Base-by-base conservation (phyloP, 2,329 filamentous ascomycete genomes). In the Septoria linicola region DNA sequence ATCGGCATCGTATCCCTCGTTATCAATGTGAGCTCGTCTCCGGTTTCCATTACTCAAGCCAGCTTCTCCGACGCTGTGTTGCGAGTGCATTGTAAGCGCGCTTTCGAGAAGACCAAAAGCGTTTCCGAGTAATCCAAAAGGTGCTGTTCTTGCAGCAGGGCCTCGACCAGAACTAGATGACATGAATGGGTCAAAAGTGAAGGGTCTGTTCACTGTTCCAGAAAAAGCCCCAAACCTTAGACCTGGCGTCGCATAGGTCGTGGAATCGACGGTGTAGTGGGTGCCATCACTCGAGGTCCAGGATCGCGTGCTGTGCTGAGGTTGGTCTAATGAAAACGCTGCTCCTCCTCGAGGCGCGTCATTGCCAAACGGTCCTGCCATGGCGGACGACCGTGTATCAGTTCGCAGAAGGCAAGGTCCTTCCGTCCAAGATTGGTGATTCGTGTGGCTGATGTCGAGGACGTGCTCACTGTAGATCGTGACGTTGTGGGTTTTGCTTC, bases 231-330 rank as follows among this genome's bases (percentile, higher is more conserved):
- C 53, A 52, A 66, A 64, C n/a, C 59, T 62, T 10, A 63, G 21
- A 21, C 58, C 60, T 17, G 63, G 61, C 37, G 52, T 53, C n/a
- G 59, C 36, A 41, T 59, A 65, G 25, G 52, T 55, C 5, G 61
- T 57, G 11, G 63, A 61, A 35, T 65, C 53, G 43, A 65, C 53
- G n/a, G 59, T 65, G 45, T 63, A 62, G 27, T 58, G 52, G 20
- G 61, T 50, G 34, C 63, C 63, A 39, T 62, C 54, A 39, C 10
- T 27, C n/a, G 57, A 47, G n/a, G 57, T 63, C 63, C 63, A 65
- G 19, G 63, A 63, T 44, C 58, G 57, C 11, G 51, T 49, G 13
- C 37, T 47, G 20, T 51, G 40, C 39, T 48, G 53, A 17, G 57
- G 54, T 13, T 42, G 56, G 39, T 45, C 51, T 40, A 49, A 53